These are phyloP conservation scores for Lachnellula hyalina DNA, from an alignment of 2,329 filamentous ascomycete genomes.

Conservation along the genomic window DNA sequence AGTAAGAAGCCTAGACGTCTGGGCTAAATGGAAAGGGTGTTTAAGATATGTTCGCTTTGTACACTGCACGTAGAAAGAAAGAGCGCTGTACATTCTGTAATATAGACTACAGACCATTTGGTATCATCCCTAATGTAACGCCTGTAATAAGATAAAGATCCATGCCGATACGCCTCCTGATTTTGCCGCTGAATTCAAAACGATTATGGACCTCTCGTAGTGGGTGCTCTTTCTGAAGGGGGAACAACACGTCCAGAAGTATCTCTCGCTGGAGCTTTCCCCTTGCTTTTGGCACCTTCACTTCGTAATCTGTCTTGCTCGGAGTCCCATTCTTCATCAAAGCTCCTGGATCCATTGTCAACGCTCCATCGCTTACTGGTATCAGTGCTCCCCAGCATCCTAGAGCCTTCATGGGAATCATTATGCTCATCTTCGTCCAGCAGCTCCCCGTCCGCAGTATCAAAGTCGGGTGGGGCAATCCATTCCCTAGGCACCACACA, in stretches of 20 bases:
- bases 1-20: conserved; percentile 80
- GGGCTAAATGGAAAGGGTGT: conserved; percentile 26
- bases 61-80: background rate
- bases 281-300: conserved; percentile 28
- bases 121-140: conserved; percentile 18
- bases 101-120: conserved; percentile 16
- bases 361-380: conserved; percentile 27
- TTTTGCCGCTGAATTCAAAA: conserved; percentile 13
- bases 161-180: conserved; percentile 7
- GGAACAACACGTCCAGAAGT: conserved; percentile 47
- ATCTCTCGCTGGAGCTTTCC: conserved; percentile 40
- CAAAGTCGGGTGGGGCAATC: conserved; percentile 73
- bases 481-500: conserved; percentile 79
- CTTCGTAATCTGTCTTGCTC: conserved; percentile 41
- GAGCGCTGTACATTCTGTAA: conserved; percentile 18
- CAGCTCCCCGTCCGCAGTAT: conserved; percentile 65
- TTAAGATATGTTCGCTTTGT: background rate
- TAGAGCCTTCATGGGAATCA: conserved; percentile 47
- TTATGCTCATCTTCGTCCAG: conserved; percentile 45
- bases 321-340: conserved; percentile 39
- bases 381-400: conserved; percentile 46
- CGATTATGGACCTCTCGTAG: conserved; percentile 11
- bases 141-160: conserved; percentile 15
- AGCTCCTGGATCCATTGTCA: conserved; percentile 15
- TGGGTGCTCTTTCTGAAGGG: conserved; percentile 47